phyloP scores from a whole-genome alignment of 2,329 filamentous ascomycete species.

The Aureobasidium sp. region DNA sequence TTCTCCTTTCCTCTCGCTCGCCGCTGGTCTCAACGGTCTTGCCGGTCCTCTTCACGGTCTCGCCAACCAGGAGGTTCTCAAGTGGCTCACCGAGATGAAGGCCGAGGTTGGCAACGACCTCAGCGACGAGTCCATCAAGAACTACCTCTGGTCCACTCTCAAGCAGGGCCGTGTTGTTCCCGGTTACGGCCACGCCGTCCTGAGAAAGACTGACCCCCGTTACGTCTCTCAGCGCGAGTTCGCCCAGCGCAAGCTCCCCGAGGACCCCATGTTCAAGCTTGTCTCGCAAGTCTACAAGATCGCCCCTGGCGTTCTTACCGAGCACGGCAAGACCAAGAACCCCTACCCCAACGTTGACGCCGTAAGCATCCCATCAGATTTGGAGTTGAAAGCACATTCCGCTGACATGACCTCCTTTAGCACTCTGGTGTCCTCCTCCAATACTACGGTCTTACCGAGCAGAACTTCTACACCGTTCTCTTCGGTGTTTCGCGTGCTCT shows the following conservation, averaged over 20 bases:
- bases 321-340: constrained; percentile 99
- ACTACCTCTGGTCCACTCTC: constrained; percentile 98
- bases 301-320: constrained; percentile 89
- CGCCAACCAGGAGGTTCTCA: constrained; percentile 98
- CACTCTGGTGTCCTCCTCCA: constrained; percentile 99
- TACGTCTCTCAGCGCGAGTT: constrained; percentile 98
- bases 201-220: constrained; percentile 98
- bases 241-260: constrained; percentile 83
- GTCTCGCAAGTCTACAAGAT: constrained; percentile 99
- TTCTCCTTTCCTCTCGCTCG: constrained; percentile 94
- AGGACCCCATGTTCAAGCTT: constrained; percentile 99
- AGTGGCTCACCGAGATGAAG: constrained; percentile 99
- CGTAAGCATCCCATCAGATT: constrained; percentile 30
- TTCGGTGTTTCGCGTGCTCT: constrained; percentile 98
- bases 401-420: constrained; percentile 23
- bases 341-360: constrained; percentile 98
- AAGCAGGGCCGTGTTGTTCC: constrained; percentile 94
- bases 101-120: constrained; percentile 86
- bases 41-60: constrained; percentile 97
- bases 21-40: constrained; percentile 95
- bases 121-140: constrained; percentile 90
- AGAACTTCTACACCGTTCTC: constrained; percentile 99
- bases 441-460: constrained; percentile 98
- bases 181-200: constrained; percentile 96
- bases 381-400: background rate